Conservation (phyloP, 257 asterid species). For the Solanum infundibuliforme region DNA sequence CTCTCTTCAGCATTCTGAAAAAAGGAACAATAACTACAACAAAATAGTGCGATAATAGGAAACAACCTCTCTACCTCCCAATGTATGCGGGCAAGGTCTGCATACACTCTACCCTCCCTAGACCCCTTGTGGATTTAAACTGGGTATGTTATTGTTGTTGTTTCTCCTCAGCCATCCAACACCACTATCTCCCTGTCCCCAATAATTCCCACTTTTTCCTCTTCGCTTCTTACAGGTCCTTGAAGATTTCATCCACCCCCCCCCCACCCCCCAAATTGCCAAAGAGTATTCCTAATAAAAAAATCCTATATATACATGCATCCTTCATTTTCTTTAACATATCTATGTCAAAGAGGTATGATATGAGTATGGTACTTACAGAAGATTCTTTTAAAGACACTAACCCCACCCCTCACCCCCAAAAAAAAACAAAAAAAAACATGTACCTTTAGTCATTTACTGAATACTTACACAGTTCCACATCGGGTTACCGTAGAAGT, state of each 20-base stretch:
- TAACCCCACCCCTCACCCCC: background rate
- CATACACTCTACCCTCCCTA: background rate
- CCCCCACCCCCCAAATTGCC: too few relatives aligned
- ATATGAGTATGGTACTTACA: background rate
- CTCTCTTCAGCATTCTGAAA: background rate
- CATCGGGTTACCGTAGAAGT: background rate
- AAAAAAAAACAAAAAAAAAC: background rate
- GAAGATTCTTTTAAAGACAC: background rate
- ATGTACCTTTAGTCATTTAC: background rate
- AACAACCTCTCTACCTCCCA: background rate
- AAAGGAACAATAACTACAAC: background rate
- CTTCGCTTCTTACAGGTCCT: background rate
- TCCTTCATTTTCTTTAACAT: background rate
- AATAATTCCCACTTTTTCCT: background rate
- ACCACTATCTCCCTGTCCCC: background rate
- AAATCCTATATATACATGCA: background rate
- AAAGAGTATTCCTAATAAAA: background rate
- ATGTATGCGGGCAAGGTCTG: background rate
- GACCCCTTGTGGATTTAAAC: too few relatives aligned
- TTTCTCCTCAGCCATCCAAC: background rate
- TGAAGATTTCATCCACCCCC: too few relatives aligned
- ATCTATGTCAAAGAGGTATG: background rate
- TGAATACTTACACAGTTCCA: background rate
- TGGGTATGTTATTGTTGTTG: too few relatives aligned
- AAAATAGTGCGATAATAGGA: background rate